Conservation (phyloP, 441 rosid species). For the Gossypium davidsonii region DNA sequence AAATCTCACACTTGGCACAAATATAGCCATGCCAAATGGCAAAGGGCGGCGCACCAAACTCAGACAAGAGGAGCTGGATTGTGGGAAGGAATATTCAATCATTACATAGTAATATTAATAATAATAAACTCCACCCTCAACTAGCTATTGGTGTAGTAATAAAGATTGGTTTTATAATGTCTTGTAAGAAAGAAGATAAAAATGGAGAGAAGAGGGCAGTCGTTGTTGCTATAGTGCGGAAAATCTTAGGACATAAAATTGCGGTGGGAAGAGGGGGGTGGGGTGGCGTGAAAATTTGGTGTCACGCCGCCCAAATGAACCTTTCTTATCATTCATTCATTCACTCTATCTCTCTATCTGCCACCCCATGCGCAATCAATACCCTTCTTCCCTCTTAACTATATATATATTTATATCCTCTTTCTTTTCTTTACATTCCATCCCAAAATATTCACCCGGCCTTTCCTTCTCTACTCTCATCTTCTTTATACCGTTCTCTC, state of each 20-base stretch:
- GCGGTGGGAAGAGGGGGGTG: slow-evolving; percentile 33
- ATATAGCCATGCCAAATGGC: slow-evolving; percentile 24
- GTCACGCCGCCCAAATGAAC: slow-evolving; percentile 92
- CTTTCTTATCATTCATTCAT: slow-evolving; percentile 17
- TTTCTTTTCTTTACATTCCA: background rate
- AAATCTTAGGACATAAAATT: slow-evolving; percentile 47
- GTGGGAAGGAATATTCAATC: slow-evolving; percentile 18
- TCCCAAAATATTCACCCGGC: background rate
- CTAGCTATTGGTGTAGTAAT: too few species aligned
- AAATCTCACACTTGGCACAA: slow-evolving; percentile 34
- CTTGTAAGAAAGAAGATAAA: slow-evolving; percentile 9
- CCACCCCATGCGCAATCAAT: slow-evolving; percentile 92
- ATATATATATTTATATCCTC: background rate
- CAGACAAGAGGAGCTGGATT: slow-evolving; percentile 51
- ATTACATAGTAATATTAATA: background rate
- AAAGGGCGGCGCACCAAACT: slow-evolving; percentile 82
- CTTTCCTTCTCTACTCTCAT: slow-evolving; percentile 18
- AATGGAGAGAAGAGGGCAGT: background rate
- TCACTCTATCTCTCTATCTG: slow-evolving; percentile 19
- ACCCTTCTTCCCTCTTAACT: slow-evolving; percentile 19
- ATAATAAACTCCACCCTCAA: too few species aligned
- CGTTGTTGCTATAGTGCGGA: slow-evolving; percentile 16
- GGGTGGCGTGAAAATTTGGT: slow-evolving; percentile 62
- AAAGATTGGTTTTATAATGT: slow-evolving; percentile 11
- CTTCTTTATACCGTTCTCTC: background rate